These are phyloP conservation scores for Metschnikowia cerradonensis DNA, from an alignment of 805 yeast genomes.

Conservation along the genomic window DNA sequence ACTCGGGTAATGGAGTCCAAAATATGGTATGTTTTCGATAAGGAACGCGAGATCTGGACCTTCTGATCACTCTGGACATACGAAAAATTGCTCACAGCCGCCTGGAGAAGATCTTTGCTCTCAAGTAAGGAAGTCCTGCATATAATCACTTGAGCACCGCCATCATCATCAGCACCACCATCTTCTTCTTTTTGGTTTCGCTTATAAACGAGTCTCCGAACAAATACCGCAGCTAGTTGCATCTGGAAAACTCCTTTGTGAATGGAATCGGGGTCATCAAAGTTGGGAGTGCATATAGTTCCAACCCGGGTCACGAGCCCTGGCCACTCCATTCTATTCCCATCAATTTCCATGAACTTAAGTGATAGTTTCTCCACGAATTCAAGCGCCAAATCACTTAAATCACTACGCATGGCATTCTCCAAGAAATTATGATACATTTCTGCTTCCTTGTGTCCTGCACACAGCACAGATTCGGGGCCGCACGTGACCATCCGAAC, in stretches of 20 bases:
- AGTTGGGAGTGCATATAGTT: constrained; percentile 3
- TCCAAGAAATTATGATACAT: constrained; percentile 18
- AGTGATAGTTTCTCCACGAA: constrained; percentile 1
- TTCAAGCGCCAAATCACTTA: background rate
- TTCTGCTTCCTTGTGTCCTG: constrained; percentile 18
- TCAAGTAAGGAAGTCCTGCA: constrained; percentile 11
- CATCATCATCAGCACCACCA: too few species aligned
- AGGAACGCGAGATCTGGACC: constrained; percentile 20
- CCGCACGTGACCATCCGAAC: constrained; percentile 7
- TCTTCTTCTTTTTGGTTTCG: background rate
- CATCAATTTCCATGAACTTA: constrained; percentile 1
- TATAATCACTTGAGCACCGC: constrained; percentile 1
- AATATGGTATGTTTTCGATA: constrained; percentile 23
- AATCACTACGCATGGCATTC: constrained; percentile 4
- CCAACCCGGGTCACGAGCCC: background rate
- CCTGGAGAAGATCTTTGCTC: constrained; percentile 18
- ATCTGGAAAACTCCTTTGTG: constrained; percentile 19
- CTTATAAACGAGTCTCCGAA: background rate
- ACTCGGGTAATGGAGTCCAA: constrained; percentile 20
- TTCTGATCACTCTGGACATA: constrained; percentile 12
- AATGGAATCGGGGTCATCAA: constrained; percentile 6
- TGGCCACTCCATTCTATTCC: background rate
- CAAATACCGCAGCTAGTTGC: constrained; percentile 9
- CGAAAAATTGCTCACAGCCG: constrained; percentile 19
- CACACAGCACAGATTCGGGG: constrained; percentile 7